Evolutionary conservation across 164 flowering plant genomes (phyloP), one percentile per base, ranked within the genome.

Genomic region (Amborella trichopoda): DNA sequence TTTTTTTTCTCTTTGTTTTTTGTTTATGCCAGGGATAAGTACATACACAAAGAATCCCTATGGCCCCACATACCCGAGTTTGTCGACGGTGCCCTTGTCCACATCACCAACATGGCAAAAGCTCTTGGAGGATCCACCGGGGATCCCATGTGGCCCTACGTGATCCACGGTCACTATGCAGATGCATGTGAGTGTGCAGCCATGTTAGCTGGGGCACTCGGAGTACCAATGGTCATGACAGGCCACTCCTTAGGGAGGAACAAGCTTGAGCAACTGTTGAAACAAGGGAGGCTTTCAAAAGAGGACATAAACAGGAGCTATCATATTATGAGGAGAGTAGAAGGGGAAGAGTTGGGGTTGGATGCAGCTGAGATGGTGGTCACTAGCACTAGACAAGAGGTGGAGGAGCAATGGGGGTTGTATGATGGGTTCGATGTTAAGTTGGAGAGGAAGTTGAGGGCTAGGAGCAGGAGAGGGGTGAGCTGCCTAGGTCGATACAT

Each of bases 361-460:
- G 95, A 86, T 64, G 71, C 82, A 8, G 82, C 95, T 28, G 89
- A 82, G 56, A 78, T 86, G 83, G 89, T 82, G 52, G 83, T 86
- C 14, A 82, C 95, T 22, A 86, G 93, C 64, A 86, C 95, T 4
- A 76, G 77, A 53, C 95, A 86, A 61, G 95, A 86, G 75, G 75
- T 86, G 14, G 93, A 86, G 47, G 93, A 85, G 60, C 95, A 85
- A 44, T 85, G 95, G 91, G 91, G 95, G 1, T 39, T 82, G 47
- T 80, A 85, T 51, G 91, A 85, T 56, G 95, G 91, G 4, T 85
- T 85, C 48, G 95, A 85, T 66, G 42, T 74, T 25, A 76, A 82
- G 63, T 47, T 85, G 46, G 95, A 85, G 69, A 69, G 91, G 63
- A 80, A 77, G 58, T 80, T 86, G 9, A 50, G 95, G 43, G 80